phyloP scores from a whole-genome alignment of 345 rosid species.

The Salix caprea region DNA sequence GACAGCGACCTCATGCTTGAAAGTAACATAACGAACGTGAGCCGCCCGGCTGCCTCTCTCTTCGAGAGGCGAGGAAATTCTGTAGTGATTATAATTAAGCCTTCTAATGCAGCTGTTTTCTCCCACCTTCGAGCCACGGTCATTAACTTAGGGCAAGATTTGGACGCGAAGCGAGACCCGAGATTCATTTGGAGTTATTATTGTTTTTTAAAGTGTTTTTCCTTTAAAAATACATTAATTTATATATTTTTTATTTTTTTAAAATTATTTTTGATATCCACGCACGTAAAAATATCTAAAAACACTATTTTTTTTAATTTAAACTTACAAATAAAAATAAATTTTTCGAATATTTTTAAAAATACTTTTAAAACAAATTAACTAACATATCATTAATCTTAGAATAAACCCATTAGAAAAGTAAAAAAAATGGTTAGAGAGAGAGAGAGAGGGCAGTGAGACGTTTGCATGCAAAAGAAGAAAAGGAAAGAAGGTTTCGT shows the following conservation, averaged over 20 bases:
- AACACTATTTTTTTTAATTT: too few species aligned
- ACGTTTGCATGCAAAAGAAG: too few species aligned
- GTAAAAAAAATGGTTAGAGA: neutral
- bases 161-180: too few species aligned
- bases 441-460: neutral
- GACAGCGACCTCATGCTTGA: slow-evolving; percentile 29
- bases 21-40: slow-evolving; percentile 11
- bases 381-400: neutral
- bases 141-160: neutral
- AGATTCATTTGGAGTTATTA: too few species aligned
- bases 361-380: too few species aligned
- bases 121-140: neutral
- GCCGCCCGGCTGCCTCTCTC: neutral
- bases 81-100: neutral
- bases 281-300: too few species aligned
- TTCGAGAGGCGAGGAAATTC: neutral
- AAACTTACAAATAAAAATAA: too few species aligned
- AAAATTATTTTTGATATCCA: too few species aligned
- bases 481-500: neutral
- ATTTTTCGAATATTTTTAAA: too few species aligned
- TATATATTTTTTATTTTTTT: too few species aligned
- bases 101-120: slow-evolving; percentile 3
- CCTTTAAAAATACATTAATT: too few species aligned
- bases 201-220: too few species aligned
- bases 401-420: neutral